Percentiles rank a stretch among this genome's conserved stretches.
Evolutionary conservation across 1,284 basidiomycete species (phyloP).

Genomic region (Earliella scabrosa): DNA sequence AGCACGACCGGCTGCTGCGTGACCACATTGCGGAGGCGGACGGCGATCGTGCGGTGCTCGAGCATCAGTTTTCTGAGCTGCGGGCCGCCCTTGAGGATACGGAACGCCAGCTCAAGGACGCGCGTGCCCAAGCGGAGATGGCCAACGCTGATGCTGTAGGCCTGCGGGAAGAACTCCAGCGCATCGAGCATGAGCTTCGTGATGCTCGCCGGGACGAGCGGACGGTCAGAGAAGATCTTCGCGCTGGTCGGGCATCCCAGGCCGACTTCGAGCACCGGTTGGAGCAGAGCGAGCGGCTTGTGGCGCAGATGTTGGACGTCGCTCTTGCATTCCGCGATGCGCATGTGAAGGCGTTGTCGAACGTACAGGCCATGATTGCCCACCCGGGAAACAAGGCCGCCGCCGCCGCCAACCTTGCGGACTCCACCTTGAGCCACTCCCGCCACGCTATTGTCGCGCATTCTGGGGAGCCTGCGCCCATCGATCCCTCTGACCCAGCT

Average conservation of each 20-base stretch:
- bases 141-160: slow-evolving; percentile 66
- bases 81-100: slow-evolving; percentile 64
- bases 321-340: slow-evolving; percentile 75
- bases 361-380: slow-evolving; percentile 62
- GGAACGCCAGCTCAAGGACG: slow-evolving; percentile 64
- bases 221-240: slow-evolving; percentile 65
- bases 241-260: slow-evolving; percentile 61
- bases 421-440: slow-evolving; percentile 50
- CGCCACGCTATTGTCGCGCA: slow-evolving; percentile 57
- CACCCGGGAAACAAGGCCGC: slow-evolving; percentile 50
- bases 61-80: slow-evolving; percentile 83
- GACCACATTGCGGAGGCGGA: slow-evolving; percentile 92
- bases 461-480: slow-evolving; percentile 67
- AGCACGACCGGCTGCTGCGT: slow-evolving; percentile 83
- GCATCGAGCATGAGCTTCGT: slow-evolving; percentile 67
- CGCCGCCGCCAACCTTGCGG: slow-evolving; percentile 33
- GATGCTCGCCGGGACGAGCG: slow-evolving; percentile 65
- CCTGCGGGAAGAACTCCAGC: slow-evolving; percentile 72
- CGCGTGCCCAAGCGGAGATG: slow-evolving; percentile 59
- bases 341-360: slow-evolving; percentile 68
- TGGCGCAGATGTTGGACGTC: slow-evolving; percentile 76
- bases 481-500: slow-evolving; percentile 74
- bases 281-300: slow-evolving; percentile 61
- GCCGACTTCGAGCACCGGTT: slow-evolving; percentile 68
- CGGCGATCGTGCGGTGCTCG: slow-evolving; percentile 87